Conservation (phyloP, 1,139 yeast genomes). For the Wickerhamomyces sp. region DNA sequence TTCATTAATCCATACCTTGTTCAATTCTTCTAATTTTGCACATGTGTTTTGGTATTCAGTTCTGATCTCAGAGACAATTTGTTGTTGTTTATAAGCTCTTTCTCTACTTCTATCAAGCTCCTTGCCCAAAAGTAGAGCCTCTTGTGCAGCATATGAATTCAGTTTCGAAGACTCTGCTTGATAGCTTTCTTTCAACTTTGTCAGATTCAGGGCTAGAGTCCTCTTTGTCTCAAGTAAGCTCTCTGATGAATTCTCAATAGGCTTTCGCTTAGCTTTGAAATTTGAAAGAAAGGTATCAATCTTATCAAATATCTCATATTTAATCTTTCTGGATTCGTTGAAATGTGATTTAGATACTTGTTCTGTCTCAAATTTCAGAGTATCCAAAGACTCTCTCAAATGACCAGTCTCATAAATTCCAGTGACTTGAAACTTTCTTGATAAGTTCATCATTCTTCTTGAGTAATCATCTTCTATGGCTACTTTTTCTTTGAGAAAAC, state of each 20-base stretch:
- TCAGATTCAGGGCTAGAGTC: slow-evolving; percentile 33
- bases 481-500: slow-evolving; percentile 42
- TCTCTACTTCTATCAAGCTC: slow-evolving; percentile 66
- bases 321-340: slow-evolving; percentile 40
- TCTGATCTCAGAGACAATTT: slow-evolving; percentile 43
- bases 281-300: slow-evolving; percentile 38
- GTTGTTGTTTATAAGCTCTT: slow-evolving; percentile 54
- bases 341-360: slow-evolving; percentile 44
- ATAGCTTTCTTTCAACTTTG: slow-evolving; percentile 46
- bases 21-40: slow-evolving; percentile 57
- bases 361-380: slow-evolving; percentile 52
- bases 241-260: slow-evolving; percentile 40
- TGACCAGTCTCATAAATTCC: slow-evolving; percentile 61
- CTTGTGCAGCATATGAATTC: slow-evolving; percentile 56
- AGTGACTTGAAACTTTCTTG: slow-evolving; percentile 37
- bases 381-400: slow-evolving; percentile 55
- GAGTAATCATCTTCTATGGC: slow-evolving; percentile 73
- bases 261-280: slow-evolving; percentile 41
- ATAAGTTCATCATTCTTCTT: slow-evolving; percentile 45
- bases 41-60: slow-evolving; percentile 59
- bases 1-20: slow-evolving; percentile 69
- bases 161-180: slow-evolving; percentile 56
- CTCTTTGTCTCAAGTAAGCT: slow-evolving; percentile 38
- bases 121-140: slow-evolving; percentile 72
- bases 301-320: slow-evolving; percentile 38